Evolutionary conservation across 352 stramenopile species (phyloP), one percentile per base, ranked within the genome.

Genomic region (Plasmopara viticola): DNA sequence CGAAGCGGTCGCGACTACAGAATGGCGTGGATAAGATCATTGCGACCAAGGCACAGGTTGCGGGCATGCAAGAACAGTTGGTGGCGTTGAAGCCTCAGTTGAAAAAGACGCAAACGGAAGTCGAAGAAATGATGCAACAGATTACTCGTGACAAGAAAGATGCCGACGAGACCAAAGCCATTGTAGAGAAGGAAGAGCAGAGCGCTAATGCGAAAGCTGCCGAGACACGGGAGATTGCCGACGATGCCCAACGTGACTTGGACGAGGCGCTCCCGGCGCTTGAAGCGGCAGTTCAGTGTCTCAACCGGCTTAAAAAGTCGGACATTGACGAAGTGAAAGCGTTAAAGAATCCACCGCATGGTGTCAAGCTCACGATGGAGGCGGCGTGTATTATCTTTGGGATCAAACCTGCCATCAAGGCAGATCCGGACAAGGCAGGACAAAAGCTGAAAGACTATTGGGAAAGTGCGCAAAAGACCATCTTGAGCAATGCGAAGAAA

Each of bases 311-410:
- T 6, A 97, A 97, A 48, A 98, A 97, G 51, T 85, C 80, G 7
- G 90, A 97, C 73, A 97, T 98, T 50, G 90, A 97, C 51, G 92
- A 97, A 64, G 84, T 96, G 0, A 94, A 95, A 33, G 79, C 84
- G 0, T 68, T 95, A 7, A 94, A 92, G 61, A 96, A 95, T 42
- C 85, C 84, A 3, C 86, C 84, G 1, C 75, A 92, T 25, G 80
- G 79, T n/a, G 82, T 94, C 0, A 80, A 78, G 34, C 62, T 95
- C 10, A 97, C 90, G 2, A 96, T 97, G 85, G 84, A 96, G 56
- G 85, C 89, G 5, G 87, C 84, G 5, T 97, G 90, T 50, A 97
- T 97, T 54, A 97, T 97, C 67, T 97, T 97, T 58, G 80, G 81
- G 18, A 93, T 98, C 60, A 98, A 98, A 52, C 91, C 83, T 1